These are phyloP conservation scores for Serendipita sp. DNA, from an alignment of 768 basidiomycete genomes.

Conservation along the genomic window DNA sequence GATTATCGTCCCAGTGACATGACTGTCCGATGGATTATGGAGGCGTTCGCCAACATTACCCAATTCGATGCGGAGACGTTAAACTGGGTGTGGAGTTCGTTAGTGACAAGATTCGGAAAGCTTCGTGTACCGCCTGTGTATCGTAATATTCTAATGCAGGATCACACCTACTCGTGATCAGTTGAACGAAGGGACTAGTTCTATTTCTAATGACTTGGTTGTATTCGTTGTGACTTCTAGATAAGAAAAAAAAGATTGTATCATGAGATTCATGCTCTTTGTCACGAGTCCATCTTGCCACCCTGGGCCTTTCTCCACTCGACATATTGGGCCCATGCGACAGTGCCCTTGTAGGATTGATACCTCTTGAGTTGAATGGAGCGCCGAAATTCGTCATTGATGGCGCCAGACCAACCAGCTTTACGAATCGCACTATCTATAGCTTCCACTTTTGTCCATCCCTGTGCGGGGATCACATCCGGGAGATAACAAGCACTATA, in stretches of 20 bases:
- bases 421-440: constrained; percentile 86
- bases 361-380: constrained; percentile 66
- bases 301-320: constrained; percentile 42
- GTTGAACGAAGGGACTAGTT: neutral
- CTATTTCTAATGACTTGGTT: neutral
- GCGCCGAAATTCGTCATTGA: constrained; percentile 68
- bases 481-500: constrained; percentile 88
- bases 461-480: constrained; percentile 82
- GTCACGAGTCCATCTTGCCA: neutral
- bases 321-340: constrained; percentile 62
- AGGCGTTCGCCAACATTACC: constrained; percentile 48
- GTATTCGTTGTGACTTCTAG: neutral
- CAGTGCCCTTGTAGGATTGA: constrained; percentile 55
- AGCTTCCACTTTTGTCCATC: constrained; percentile 84
- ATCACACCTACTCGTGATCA: neutral
- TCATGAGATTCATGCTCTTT: neutral
- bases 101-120: constrained; percentile 41
- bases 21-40: constrained; percentile 50
- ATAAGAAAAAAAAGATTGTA: neutral
- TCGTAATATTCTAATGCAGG: neutral
- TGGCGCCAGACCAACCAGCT: constrained; percentile 72
- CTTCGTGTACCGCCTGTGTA: neutral
- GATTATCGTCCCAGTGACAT: constrained; percentile 27
- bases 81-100: constrained; percentile 37
- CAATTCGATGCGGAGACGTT: constrained; percentile 33